Evolutionary conservation across 2,329 filamentous ascomycete species (phyloP), one percentile per base, ranked within the genome.

Genomic region (Fusarium papillatum): DNA sequence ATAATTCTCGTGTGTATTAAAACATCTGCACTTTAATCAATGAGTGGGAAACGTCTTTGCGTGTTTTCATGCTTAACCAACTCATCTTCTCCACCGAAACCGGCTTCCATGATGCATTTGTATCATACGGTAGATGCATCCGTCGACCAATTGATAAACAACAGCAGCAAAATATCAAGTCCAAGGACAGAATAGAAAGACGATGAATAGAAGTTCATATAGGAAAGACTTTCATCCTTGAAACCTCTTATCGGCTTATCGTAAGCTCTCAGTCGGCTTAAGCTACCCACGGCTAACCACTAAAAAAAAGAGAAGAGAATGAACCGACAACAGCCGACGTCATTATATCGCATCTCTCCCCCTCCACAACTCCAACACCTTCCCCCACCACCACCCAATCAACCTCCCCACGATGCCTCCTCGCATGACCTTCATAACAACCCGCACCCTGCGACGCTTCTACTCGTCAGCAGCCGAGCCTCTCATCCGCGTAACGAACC

Each of bases 401-500:
- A 39, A 53, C 8, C 24, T 5, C 53, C 19, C 73, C 73, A 68
- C 63, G 57, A 85, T 85, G 83, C 76, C 82, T 73, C 82, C 83
- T 39, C 81, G 82, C 50, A 71, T 83, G n/a, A 73, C 69, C 50
- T 75, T 76, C 48, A 65, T 77, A 43, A 63, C 74, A 34, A 60
- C 78, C 63, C 76, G 76, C 71, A 68, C 73, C 65, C 71, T 80
- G 62, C 70, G 76, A 7, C 76, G 77, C 64, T 76, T 82, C 72
- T 88, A 88, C 80, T 87, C 87, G 16, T 87, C 87, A 74, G 83
- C 85, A 41, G 78, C 85, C 38, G 83, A 88, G 55, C 87, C 91
- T 14, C 85, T 93, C 60, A 87, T 98, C 84, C 92, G 93, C 81
- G 90, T 95, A 76, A 93, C 91, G 72, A 92, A 93, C 83, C 86